Percentiles rank a stretch among this genome's conserved stretches.
These are phyloP conservation scores for Microbotryum saponariae DNA, from an alignment of 1,284 basidiomycete species.

Conservation along the genomic window DNA sequence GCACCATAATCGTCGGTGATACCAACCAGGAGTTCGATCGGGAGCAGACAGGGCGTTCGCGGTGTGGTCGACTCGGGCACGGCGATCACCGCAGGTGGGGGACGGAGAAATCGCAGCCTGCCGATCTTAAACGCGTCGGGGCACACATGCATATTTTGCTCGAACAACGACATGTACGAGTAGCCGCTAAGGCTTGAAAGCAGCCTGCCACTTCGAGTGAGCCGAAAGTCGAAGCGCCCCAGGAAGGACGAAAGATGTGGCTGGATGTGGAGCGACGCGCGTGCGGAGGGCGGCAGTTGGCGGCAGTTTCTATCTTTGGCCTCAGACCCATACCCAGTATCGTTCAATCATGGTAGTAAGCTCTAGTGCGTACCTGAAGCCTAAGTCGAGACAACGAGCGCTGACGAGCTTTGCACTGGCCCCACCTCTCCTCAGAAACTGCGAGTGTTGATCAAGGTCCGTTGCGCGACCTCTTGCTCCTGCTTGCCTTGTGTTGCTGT, in stretches of 20 bases:
- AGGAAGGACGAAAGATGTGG: too few species aligned
- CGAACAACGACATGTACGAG: background rate
- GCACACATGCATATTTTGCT: background rate
- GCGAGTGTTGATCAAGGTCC: constrained; percentile 23
- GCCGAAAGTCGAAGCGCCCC: too few species aligned
- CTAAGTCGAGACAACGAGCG: background rate
- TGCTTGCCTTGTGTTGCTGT: too few species aligned
- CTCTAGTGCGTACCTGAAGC: too few species aligned
- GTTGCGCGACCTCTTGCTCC: too few species aligned
- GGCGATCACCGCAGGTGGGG: constrained; percentile 15
- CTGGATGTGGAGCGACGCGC: background rate
- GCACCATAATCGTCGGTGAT: constrained; percentile 28
- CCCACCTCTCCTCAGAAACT: constrained; percentile 17
- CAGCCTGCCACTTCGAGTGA: background rate
- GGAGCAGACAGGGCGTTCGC: background rate
- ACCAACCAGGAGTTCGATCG: constrained; percentile 21
- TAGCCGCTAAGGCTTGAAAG: background rate
- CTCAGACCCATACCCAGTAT: background rate
- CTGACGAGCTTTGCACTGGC: background rate
- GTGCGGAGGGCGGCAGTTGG: background rate
- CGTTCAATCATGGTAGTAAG: constrained; percentile 19
- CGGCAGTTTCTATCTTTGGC: background rate
- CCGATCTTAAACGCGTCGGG: constrained; percentile 8
- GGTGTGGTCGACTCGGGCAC: background rate
- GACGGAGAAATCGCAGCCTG: constrained; percentile 18